Percentiles rank a stretch among this genome's conserved stretches.
Evolutionary conservation across 805 yeast species (phyloP).

Genomic region (Clavispora santaluciae): DNA sequence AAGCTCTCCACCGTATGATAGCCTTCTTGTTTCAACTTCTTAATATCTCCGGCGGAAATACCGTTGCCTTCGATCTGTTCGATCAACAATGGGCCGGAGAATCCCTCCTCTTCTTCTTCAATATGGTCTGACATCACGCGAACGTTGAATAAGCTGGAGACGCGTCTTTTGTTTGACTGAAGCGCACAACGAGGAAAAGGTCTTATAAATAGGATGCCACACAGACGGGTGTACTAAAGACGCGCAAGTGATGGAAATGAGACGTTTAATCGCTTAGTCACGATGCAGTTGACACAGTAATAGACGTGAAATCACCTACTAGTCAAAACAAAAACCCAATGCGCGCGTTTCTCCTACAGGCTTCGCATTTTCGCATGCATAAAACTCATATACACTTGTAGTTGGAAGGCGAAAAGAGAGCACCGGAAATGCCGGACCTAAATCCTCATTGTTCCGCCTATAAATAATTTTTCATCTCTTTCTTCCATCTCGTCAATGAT

Average conservation of each 20-base stretch:
- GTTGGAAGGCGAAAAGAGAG: no score
- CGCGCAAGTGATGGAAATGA: no score
- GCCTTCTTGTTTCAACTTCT: constrained; percentile 77
- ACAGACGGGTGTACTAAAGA: not conserved
- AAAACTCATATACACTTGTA: no score
- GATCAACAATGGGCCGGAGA: constrained; percentile 54
- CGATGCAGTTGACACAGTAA: no score
- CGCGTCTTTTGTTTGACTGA: not conserved
- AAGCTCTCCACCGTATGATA: constrained; percentile 86
- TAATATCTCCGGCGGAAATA: constrained; percentile 71
- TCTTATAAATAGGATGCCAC: no score
- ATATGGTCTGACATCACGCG: constrained; percentile 11
- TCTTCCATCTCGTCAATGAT: constrained; percentile 20
- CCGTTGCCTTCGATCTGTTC: constrained; percentile 74
- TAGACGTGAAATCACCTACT: not conserved
- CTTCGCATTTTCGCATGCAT: no score
- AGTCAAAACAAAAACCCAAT: not conserved
- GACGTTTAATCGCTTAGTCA: no score
- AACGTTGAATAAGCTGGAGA: not conserved
- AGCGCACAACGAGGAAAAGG: not conserved
- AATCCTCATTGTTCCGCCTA: constrained; percentile 26
- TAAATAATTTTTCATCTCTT: constrained; percentile 18
- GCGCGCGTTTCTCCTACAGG: not conserved
- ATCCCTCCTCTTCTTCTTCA: constrained; percentile 45
- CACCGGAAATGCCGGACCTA: constrained; percentile 1